Evolutionary conservation across 257 asterid genomes (phyloP), one percentile per base, ranked within the genome.

Genomic region (Nicotiana tomentosiformis): DNA sequence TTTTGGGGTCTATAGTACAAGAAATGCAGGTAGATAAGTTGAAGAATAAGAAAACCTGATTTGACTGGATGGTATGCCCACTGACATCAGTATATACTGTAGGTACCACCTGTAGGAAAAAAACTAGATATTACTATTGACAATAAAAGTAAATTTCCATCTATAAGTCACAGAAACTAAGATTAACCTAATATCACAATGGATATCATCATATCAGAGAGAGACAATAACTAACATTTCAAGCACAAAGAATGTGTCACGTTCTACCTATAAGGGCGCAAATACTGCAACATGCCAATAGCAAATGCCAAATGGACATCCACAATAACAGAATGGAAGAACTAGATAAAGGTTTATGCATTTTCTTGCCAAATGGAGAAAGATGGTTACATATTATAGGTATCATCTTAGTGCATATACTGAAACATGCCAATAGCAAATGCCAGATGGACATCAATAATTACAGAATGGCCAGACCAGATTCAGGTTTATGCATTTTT

Each of bases 21-120:
- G 32, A 23, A 56, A 20, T 17, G 33, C 12, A 53, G 76, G 15
- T 67, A 39, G 65, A 14, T 53, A 67, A 56, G 65, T 68, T 51
- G 84, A 68, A 74, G 62, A 82, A 70, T 49, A 8, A 66, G 7
- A 64, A 76, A 66, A 96, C 99, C 98, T 96, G 99, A 87, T 96
- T 96, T 84, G 99, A 89, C 83, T 92, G 98, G 88, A 96, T 94
- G 30, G 90, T 83, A 67, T 94, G 91, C 39, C 95, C 98, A 20
- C 86, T 86, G 72, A 91, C 92, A 89, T 94, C 94, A 1, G 97
- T 96, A 92, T 92, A 96, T 20, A 91, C 93, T 66, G 99, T 96
- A 84, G 99, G 97, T 82, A 96, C 98, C 89, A 96, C 99, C 98
- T 96, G 93, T 89, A 90, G 83, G 46, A 82, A 57, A 85, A 64